These are phyloP conservation scores for Cystobasidium pallidum DNA, from an alignment of 1,284 basidiomycete species.

Conservation along the genomic window DNA sequence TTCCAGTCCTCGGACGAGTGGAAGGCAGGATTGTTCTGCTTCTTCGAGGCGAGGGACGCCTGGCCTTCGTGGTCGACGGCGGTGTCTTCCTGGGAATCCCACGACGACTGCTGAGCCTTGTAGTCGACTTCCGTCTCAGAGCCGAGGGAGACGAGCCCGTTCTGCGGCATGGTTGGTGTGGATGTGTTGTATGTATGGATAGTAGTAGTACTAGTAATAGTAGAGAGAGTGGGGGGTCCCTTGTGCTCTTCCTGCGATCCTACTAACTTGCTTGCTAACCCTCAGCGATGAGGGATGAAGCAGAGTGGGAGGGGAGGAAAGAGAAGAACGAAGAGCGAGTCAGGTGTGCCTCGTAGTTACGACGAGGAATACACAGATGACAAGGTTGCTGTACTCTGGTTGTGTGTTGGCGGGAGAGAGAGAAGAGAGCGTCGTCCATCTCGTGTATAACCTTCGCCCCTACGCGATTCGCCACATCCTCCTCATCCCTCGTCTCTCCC, in stretches of 20 bases:
- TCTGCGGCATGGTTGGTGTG: slow-evolving; percentile 13
- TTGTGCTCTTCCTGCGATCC: neutral
- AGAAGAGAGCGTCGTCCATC: neutral
- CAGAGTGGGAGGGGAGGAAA: neutral
- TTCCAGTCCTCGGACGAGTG: slow-evolving; percentile 58
- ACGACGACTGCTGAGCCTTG: slow-evolving; percentile 20
- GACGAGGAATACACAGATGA: neutral
- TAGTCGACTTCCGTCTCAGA: slow-evolving; percentile 42
- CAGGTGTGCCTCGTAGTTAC: neutral
- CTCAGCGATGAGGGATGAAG: neutral
- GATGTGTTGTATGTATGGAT: neutral
- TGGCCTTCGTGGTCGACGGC: slow-evolving; percentile 14
- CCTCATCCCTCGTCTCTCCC: neutral
- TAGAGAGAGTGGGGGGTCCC: no score
- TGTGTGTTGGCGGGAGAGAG: neutral
- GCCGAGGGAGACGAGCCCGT: slow-evolving; percentile 26
- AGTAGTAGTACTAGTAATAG: no score
- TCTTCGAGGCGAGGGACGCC: neutral
- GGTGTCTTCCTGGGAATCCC: slow-evolving; percentile 32
- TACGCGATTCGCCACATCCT: neutral
- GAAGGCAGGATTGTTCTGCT: slow-evolving; percentile 22
- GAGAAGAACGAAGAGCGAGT: neutral
- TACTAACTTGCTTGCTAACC: neutral
- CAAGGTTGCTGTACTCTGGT: neutral
- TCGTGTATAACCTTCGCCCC: neutral